phyloP scores from a whole-genome alignment of 176 grass and related monocot genomes.

The Cenchrus purpureus region DNA sequence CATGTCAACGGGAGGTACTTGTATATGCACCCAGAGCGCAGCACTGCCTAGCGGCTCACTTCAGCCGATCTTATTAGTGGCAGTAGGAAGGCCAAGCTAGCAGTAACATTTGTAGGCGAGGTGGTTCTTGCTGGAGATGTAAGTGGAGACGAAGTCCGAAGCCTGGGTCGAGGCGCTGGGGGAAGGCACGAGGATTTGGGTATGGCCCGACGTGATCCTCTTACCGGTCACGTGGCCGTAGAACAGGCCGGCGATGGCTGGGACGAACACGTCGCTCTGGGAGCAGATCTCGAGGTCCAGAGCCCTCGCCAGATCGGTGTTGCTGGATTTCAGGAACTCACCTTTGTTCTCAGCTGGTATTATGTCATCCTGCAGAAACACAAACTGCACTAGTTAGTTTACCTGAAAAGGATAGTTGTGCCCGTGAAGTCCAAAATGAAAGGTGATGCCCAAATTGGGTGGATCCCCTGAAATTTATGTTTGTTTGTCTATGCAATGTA shows the following conservation, averaged over 20 bases:
- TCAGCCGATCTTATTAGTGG: conserved; percentile 40
- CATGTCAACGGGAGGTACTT: conserved; percentile 3
- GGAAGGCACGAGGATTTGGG: conserved; percentile 68
- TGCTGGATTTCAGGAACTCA: conserved; percentile 61
- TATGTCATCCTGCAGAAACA: conserved; percentile 71
- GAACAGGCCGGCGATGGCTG: conserved; percentile 76
- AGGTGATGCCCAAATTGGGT: conserved; percentile 3
- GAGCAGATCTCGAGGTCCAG: conserved; percentile 88
- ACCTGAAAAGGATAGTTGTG: background rate
- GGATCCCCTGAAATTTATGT: background rate
- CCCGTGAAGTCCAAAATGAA: background rate
- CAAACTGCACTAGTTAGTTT: background rate
- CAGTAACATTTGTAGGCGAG: conserved; percentile 79
- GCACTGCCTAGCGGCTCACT: conserved; percentile 33
- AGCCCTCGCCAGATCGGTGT: conserved; percentile 68
- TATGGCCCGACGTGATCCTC: conserved; percentile 70
- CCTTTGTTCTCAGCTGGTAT: conserved; percentile 77
- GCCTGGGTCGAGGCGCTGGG: conserved; percentile 27
- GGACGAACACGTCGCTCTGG: conserved; percentile 69
- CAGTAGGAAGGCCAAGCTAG: conserved; percentile 17
- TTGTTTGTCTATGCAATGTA: background rate
- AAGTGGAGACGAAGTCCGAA: conserved; percentile 69
- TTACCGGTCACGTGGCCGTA: conserved; percentile 80
- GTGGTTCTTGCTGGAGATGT: conserved; percentile 70
- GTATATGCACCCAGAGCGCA: conserved; percentile 45